phyloP scores from a whole-genome alignment of 2,329 filamentous ascomycete species.

The Trichoderma sp. region DNA sequence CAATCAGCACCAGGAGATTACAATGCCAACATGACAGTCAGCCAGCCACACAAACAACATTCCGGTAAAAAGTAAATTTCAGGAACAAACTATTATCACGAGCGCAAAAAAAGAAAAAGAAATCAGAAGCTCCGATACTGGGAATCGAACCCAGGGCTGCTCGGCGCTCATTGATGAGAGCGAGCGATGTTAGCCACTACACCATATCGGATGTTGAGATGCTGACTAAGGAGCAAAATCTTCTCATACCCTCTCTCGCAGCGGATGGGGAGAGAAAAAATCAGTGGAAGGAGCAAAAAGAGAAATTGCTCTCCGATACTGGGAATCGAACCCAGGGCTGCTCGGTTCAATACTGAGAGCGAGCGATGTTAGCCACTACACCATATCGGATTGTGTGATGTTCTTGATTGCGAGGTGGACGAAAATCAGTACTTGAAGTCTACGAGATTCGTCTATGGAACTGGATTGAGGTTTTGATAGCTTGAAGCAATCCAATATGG shows the following conservation, averaged over 20 bases:
- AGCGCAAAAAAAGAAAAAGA: neutral
- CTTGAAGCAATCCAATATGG: accelerated
- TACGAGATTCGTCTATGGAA: no score
- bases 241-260: neutral
- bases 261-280: neutral
- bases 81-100: neutral
- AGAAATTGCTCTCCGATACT: conserved; percentile 33
- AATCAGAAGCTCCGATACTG: conserved; percentile 21
- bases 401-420: neutral
- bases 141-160: conserved; percentile 26
- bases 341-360: conserved; percentile 35
- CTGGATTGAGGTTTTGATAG: neutral
- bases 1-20: neutral
- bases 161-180: conserved; percentile 21
- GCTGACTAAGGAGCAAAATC: neutral
- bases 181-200: conserved; percentile 42
- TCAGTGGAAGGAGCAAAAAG: neutral
- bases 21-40: neutral
- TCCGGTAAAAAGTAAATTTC: neutral
- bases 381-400: conserved; percentile 33
- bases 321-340: conserved; percentile 40
- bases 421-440: neutral
- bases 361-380: conserved; percentile 42
- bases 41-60: neutral
- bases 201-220: conserved; percentile 34